phyloP scores from a whole-genome alignment of 2,329 filamentous ascomycete species.

The Scopulariopsis brevicaulis region DNA sequence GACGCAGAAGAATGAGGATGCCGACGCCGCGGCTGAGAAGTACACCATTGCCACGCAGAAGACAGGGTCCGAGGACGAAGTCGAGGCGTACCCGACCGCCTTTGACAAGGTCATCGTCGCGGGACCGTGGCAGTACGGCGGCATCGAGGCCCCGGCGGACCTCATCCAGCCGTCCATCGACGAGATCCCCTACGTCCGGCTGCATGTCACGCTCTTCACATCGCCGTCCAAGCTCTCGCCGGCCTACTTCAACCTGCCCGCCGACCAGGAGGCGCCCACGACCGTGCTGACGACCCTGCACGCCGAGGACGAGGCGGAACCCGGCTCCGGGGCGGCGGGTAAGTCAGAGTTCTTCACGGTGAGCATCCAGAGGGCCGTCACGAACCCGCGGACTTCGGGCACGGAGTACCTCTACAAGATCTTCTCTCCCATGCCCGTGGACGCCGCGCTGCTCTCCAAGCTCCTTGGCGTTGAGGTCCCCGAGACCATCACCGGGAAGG shows the following conservation, averaged over 20 bases:
- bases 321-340: conserved; percentile 50
- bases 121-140: conserved; percentile 69
- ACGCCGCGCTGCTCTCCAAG: conserved; percentile 37
- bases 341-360: conserved; percentile 76
- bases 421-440: conserved; percentile 45
- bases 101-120: conserved; percentile 81
- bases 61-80: conserved; percentile 9
- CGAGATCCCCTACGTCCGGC: conserved; percentile 69
- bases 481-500: conserved; percentile 20
- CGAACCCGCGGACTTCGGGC: conserved; percentile 44
- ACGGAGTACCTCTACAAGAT: conserved; percentile 54
- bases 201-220: conserved; percentile 85
- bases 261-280: conserved; percentile 50
- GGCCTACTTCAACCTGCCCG: conserved; percentile 56
- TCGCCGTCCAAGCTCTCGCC: conserved; percentile 64
- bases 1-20: conserved; percentile 30
- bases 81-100: conserved; percentile 31
- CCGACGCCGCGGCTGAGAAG: conserved; percentile 22
- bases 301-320: conserved; percentile 36
- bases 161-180: conserved; percentile 64
- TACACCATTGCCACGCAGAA: conserved; percentile 32
- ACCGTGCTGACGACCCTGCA: conserved; percentile 76
- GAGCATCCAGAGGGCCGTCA: conserved; percentile 55
- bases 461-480: conserved; percentile 39
- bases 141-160: conserved; percentile 49